Evolutionary conservation across 2,329 filamentous ascomycete genomes (phyloP).

Genomic region (Fusarium sp.): DNA sequence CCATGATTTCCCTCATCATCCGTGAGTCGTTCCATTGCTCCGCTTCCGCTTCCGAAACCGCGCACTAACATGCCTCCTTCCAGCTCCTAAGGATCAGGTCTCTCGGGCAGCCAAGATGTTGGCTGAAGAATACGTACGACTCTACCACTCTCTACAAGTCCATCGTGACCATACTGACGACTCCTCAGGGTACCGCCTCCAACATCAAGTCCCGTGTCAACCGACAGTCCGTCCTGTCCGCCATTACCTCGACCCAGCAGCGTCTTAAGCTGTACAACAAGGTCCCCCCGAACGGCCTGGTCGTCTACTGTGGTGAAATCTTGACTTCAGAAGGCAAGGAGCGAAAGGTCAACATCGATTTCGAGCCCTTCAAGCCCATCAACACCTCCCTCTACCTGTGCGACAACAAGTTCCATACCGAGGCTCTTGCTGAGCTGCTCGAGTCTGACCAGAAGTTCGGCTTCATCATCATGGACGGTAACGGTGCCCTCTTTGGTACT

Average conservation of each 20-base stretch:
- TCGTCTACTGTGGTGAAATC: constrained; percentile 99
- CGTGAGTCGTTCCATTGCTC: constrained; percentile 66
- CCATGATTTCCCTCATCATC: constrained; percentile 99
- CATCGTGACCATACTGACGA: constrained; percentile 30
- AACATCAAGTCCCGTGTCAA: constrained; percentile 99
- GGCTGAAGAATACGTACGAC: constrained; percentile 97
- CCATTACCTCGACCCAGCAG: constrained; percentile 99
- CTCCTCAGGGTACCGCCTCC: constrained; percentile 85
- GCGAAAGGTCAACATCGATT: constrained; percentile 99
- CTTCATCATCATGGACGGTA: constrained; percentile 99
- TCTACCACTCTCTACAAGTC: background rate
- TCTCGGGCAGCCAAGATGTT: constrained; percentile 98
- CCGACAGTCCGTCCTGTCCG: constrained; percentile 95
- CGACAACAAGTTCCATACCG: constrained; percentile 99
- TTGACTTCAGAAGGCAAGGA: constrained; percentile 98
- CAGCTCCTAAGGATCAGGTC: constrained; percentile 97
- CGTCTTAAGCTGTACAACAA: constrained; percentile 99
- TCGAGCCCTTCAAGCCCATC: constrained; percentile 99
- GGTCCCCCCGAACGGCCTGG: constrained; percentile 95
- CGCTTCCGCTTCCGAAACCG: constrained; percentile 21
- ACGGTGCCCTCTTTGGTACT: constrained; percentile 96
- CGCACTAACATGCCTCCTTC: constrained; percentile 38
- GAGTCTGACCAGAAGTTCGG: constrained; percentile 99
- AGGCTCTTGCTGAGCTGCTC: constrained; percentile 94
- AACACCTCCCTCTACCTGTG: constrained; percentile 99